Evolutionary conservation across 108 stramenopile species (phyloP), one percentile per base, ranked within the genome.

Genomic region (Cyclostephanos invisitatus): DNA sequence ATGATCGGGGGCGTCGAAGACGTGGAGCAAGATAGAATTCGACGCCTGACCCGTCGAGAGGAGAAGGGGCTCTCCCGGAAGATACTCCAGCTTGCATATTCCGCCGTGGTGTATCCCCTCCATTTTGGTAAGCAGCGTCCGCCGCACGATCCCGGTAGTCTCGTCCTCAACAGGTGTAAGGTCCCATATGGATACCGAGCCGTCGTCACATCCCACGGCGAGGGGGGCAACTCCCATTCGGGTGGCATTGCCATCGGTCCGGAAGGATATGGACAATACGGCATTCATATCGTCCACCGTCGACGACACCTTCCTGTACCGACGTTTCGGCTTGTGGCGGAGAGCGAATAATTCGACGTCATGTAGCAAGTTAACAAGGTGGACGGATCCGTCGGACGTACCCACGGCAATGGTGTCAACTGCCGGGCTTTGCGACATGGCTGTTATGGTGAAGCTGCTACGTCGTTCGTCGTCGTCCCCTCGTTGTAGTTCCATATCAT

Each of bases 1-100:
- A 81, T 91, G 88, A 77, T 95, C 90, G 9, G 90, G 91, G 54
- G 78, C 87, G 76, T 95, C 94, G 81, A 92, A 95, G 29, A 92
- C 85, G 61, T 88, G 89, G 77, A 92, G 83, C 17, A 89, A 46
- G 2, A 95, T 67, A 6, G 81, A 68, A 64, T 95, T 95, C 20
- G 90, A 91, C 11, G 75, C 56, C 10, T 70, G 81, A 32, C 91
- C 91, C 5, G 86, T 87, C 8, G 91, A 91, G 9, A 95, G 20
- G 7, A 92, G 65, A 1, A 95, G 68, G 1, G 94, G 94, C 73
- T 95, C 94, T 56, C 90, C 87, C 2, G 90, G 88, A 60, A 95
- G 56, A 71, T 85, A 95, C 60, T 82, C 74, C 24, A 90, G 46
- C 53, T 89, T 87, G 56, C 81, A 71, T 5, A 92, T 88, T 11